Evolutionary conservation across 2,329 filamentous ascomycete genomes (phyloP).

Genomic region (Epichloe glyceriae): DNA sequence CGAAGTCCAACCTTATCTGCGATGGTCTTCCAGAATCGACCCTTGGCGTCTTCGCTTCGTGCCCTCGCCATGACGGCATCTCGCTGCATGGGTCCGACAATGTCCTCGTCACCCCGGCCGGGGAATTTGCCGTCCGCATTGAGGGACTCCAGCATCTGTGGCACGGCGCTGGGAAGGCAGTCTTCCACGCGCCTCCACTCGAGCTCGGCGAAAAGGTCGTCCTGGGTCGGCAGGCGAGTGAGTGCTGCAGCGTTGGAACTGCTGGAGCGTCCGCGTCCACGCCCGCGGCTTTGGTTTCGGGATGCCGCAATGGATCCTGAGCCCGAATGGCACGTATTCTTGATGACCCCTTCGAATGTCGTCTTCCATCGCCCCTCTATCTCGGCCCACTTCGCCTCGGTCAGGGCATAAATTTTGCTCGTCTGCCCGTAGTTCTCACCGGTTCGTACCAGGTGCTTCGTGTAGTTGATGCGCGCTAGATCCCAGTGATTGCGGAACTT

Average conservation of each 20-base stretch:
- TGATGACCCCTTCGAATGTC: conserved; percentile 53
- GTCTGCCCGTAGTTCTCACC: conserved; percentile 84
- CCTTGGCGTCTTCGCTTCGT: conserved; percentile 30
- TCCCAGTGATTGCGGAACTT: conserved; percentile 72
- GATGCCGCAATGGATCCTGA: conserved; percentile 15
- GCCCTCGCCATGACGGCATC: conserved; percentile 39
- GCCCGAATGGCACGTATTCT: conserved; percentile 27
- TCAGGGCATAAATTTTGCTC: conserved; percentile 76
- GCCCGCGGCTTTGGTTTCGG: conserved; percentile 27
- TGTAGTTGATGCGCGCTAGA: conserved; percentile 70
- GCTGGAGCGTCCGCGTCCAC: conserved; percentile 24
- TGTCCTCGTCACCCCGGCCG: conserved; percentile 76
- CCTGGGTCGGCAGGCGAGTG: conserved; percentile 18
- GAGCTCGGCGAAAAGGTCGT: conserved; percentile 28
- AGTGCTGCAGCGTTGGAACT: conserved; percentile 28
- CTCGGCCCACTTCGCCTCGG: conserved; percentile 77
- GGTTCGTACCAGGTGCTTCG: conserved; percentile 75
- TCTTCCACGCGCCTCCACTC: conserved; percentile 37
- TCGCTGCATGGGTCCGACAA: conserved; percentile 80
- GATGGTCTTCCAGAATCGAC: conserved; percentile 36
- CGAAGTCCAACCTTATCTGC: conserved; percentile 29
- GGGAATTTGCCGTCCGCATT: conserved; percentile 77
- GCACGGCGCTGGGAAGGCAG: conserved; percentile 50
- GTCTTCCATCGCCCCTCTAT: conserved; percentile 64
- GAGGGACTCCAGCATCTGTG: conserved; percentile 52